Percentiles rank a stretch among this genome's conserved stretches.
phyloP scores from a whole-genome alignment of 768 basidiomycete genomes.

The Rossbeevera mucosa region DNA sequence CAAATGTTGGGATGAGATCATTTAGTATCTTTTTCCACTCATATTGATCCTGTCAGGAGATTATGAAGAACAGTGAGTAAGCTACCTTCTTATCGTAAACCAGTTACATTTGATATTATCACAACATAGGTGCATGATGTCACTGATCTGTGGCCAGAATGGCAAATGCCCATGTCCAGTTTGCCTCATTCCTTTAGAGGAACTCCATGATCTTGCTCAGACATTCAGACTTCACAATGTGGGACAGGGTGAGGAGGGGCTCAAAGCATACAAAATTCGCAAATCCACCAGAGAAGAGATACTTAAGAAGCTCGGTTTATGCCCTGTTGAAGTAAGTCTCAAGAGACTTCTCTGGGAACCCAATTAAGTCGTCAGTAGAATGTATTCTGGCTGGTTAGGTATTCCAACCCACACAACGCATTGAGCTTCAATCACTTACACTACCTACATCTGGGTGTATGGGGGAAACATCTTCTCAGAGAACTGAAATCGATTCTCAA shows the following conservation, averaged over 20 bases:
- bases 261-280: background rate
- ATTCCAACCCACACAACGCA: slow-evolving; percentile 33
- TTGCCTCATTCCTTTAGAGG: slow-evolving; percentile 31
- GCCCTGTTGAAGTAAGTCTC: background rate
- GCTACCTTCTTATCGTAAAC: too few species aligned
- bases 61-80: slow-evolving; percentile 43
- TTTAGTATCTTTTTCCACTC: slow-evolving; percentile 31
- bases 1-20: slow-evolving; percentile 16
- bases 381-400: slow-evolving; percentile 35
- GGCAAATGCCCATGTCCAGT: slow-evolving; percentile 35
- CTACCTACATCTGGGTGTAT: slow-evolving; percentile 30
- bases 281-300: slow-evolving; percentile 9
- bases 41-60: slow-evolving; percentile 39
- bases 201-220: slow-evolving; percentile 22
- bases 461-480: slow-evolving; percentile 30
- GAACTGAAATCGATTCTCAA: slow-evolving; percentile 23
- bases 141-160: slow-evolving; percentile 30
- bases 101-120: too few species aligned
- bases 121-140: slow-evolving; percentile 36
- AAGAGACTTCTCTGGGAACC: background rate
- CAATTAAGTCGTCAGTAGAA: slow-evolving; percentile 20
- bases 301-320: slow-evolving; percentile 19
- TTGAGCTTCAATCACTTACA: slow-evolving; percentile 40
- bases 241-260: slow-evolving; percentile 9
- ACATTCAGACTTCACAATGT: slow-evolving; percentile 18